Evolutionary conservation across 2,329 filamentous ascomycete genomes (phyloP).

Genomic region (Xylaria multiplex): DNA sequence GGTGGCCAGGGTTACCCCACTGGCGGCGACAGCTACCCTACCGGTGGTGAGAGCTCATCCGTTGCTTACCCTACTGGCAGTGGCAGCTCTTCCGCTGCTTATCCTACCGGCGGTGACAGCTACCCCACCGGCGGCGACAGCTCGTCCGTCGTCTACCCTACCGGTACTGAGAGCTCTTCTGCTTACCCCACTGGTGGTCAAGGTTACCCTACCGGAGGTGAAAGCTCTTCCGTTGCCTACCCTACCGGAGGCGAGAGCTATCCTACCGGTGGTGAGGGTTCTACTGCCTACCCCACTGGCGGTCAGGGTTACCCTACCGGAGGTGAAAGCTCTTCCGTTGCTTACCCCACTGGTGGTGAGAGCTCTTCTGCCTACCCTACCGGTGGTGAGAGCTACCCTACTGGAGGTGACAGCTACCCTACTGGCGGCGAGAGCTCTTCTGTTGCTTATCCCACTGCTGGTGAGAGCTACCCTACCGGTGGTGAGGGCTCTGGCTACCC

Average conservation of each 20-base stretch:
- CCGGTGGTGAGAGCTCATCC: neutral
- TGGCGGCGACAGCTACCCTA: conserved; percentile 12
- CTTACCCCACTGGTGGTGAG: conserved; percentile 22
- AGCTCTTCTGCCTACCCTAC: conserved; percentile 15
- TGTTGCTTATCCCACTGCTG: conserved; percentile 8
- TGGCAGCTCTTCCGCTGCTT: neutral
- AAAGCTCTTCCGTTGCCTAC: neutral
- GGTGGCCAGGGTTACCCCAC: conserved; percentile 17
- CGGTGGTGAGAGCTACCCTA: conserved; percentile 10
- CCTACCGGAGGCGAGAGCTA: conserved; percentile 14
- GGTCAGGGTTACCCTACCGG: conserved; percentile 23
- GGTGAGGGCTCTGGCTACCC: conserved; percentile 7
- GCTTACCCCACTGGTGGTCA: conserved; percentile 7
- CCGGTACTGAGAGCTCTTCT: conserved; percentile 17
- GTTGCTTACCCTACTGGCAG: conserved; percentile 16
- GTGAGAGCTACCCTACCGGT: conserved; percentile 11
- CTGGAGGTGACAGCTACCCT: conserved; percentile 12
- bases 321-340: neutral
- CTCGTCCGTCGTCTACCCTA: conserved; percentile 16
- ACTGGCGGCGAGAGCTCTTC: conserved; percentile 16
- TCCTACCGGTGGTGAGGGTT: conserved; percentile 16
- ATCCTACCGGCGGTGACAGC: conserved; percentile 19
- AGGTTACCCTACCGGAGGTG: conserved; percentile 3
- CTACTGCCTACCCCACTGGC: conserved; percentile 12
- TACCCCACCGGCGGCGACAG: conserved; percentile 23